phyloP scores from a whole-genome alignment of 352 stramenopile species.

The Pythium dissimile region DNA sequence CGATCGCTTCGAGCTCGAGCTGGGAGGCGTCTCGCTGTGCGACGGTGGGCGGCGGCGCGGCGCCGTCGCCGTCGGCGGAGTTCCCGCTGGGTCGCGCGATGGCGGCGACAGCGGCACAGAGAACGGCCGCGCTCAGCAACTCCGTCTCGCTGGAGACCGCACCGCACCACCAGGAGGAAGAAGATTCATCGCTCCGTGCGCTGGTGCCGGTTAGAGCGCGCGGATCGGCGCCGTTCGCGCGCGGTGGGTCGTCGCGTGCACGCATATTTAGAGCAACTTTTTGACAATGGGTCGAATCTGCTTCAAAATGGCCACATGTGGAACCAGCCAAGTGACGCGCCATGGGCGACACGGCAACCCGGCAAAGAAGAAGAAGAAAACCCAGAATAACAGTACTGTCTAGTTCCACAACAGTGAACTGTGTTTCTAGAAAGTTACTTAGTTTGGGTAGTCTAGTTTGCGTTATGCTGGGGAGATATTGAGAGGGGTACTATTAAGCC shows the following conservation, averaged over 20 bases:
- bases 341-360: constrained; percentile 19
- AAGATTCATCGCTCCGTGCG: not conserved
- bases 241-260: not conserved
- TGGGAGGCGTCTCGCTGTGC: constrained; percentile 13
- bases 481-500: constrained; percentile 15
- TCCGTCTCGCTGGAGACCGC: constrained; percentile 59
- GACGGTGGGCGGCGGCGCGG: constrained; percentile 18
- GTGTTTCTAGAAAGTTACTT: too few species aligned
- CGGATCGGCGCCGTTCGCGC: constrained; percentile 2
- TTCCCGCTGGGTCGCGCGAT: constrained; percentile 26
- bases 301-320: not conserved
- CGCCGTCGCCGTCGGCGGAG: constrained; percentile 8
- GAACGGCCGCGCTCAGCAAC: constrained; percentile 65
- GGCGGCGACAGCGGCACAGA: constrained; percentile 63
- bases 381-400: constrained; percentile 8
- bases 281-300: not conserved
- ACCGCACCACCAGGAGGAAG: constrained; percentile 48
- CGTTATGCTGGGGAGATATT: not conserved
- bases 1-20: constrained; percentile 46
- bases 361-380: constrained; percentile 1
- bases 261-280: not conserved
- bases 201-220: not conserved
- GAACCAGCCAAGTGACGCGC: constrained; percentile 16
- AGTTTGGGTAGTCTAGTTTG: too few species aligned
- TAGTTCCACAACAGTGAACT: not conserved